Evolutionary conservation across 108 stramenopile species (phyloP), one percentile per base, ranked within the genome.

Genomic region (Nitzschia palea): DNA sequence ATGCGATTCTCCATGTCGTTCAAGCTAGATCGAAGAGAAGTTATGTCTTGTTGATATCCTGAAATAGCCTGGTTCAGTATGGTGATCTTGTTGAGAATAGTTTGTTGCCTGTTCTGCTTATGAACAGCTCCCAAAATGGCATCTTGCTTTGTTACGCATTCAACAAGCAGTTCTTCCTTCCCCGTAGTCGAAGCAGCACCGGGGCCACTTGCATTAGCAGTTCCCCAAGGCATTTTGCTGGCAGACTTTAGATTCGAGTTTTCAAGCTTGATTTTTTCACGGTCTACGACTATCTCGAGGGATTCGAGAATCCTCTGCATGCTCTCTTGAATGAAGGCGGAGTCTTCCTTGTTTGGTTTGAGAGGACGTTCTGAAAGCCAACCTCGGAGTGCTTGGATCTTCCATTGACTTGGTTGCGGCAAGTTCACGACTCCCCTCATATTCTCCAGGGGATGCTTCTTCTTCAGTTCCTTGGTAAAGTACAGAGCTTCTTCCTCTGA

Each of bases 1-100:
- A 71, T 71, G 42, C 70, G 70, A 50, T 71, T 71, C 42, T 71
- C 60, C 34, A 71, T 31, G 30, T 71, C 70, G 31, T 53, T 71
- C 29, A 43, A 36, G 5, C 61, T 71, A 14, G 59, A 61, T 14
- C 60, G 60, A 14, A 62, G 28, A 22, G 60, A 54, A 6, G 70
- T 40, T 55, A 71, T 43, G 28, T 71, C 70, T 55, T 62, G 61
- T 35, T 71, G 59, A 20, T 62, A 71, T 40, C 70, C 61, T 25
- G 60, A 53, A 48, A 55, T 71, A 20, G 50, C 60, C 43, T 71
- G 70, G 14, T 60, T 71, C 28, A 71, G 42, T 27, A 71, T 54
- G 2, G 70, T 71, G 33, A 71, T 55, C 53, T 71, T 71, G 52
- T 71, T 71, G 14, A 71, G 23, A n/a, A 71, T 45, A 20, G 27